Conservation (phyloP, 2,329 filamentous ascomycete species). For the Emergomyces pasteurianus region DNA sequence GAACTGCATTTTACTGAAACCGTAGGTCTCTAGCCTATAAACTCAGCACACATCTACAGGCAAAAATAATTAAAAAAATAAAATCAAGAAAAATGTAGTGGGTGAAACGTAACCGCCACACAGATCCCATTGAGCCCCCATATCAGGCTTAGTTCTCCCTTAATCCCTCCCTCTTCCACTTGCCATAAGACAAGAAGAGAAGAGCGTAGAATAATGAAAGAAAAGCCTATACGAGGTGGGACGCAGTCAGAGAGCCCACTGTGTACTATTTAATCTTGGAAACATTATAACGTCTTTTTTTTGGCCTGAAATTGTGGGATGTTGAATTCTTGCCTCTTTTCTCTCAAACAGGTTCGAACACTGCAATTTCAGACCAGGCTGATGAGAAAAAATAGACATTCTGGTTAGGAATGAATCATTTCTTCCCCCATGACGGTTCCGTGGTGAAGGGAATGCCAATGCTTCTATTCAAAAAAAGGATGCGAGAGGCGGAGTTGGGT, state of each 20-base stretch:
- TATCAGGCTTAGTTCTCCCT: not conserved
- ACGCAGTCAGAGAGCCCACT: constrained; percentile 11
- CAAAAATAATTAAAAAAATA: not conserved
- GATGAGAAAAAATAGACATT: not conserved
- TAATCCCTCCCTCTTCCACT: not conserved
- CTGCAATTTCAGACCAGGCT: not conserved
- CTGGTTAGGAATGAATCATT: not conserved
- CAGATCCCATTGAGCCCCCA: constrained; percentile 7
- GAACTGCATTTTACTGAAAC: not conserved
- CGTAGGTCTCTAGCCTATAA: not conserved
- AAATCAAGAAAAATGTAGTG: constrained; percentile 11
- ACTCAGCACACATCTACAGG: not conserved
- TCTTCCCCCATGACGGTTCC: not conserved
- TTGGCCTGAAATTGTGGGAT: not conserved
- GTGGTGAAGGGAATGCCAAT: not conserved
- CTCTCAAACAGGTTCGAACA: not conserved
- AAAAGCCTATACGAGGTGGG: constrained; percentile 2
- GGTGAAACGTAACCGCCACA: constrained; percentile 17
- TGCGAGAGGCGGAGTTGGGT: not conserved
- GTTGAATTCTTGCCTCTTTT: not conserved
- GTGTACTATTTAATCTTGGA: constrained; percentile 11
- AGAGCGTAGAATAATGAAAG: not conserved
- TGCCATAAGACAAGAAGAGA: not conserved
- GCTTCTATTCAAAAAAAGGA: not conserved
- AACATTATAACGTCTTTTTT: not conserved